Evolutionary conservation across 495 filamentous ascomycete species (phyloP).

Genomic region (Hypoxylon crocopeplum): DNA sequence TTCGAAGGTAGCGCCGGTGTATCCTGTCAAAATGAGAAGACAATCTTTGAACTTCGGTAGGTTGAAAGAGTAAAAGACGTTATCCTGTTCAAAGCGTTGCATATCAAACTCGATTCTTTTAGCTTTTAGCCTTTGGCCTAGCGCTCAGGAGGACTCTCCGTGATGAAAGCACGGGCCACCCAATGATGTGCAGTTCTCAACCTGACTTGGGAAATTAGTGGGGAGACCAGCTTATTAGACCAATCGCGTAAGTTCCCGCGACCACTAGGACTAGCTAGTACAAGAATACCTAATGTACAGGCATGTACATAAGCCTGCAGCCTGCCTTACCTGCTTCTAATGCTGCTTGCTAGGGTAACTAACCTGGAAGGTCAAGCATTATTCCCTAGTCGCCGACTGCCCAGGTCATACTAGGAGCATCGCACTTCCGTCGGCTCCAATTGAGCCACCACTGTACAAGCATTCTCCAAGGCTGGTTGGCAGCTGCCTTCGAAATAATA

Average conservation of each 20-base stretch:
- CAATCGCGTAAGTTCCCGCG: constrained; percentile 38
- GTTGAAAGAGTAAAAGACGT: no score
- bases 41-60: no score
- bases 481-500: constrained; percentile 5
- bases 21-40: no score
- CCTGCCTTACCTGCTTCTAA: no score
- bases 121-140: no score
- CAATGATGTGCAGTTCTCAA: constrained; percentile 25
- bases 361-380: constrained; percentile 6
- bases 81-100: background rate
- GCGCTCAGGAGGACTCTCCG: no score
- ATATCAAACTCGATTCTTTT: no score
- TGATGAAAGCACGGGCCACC: constrained; percentile 18
- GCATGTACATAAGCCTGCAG: background rate
- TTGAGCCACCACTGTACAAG: constrained; percentile 24
- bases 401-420: constrained; percentile 17
- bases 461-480: constrained; percentile 31
- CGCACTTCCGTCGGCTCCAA: constrained; percentile 18
- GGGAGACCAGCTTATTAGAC: background rate
- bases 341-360: background rate
- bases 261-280: constrained; percentile 4
- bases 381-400: constrained; percentile 1
- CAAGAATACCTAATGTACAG: background rate
- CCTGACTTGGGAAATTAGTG: constrained; percentile 24
- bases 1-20: no score